Conservation (phyloP, 306 rosid species). For the Herpetospermum pedunculosum region DNA sequence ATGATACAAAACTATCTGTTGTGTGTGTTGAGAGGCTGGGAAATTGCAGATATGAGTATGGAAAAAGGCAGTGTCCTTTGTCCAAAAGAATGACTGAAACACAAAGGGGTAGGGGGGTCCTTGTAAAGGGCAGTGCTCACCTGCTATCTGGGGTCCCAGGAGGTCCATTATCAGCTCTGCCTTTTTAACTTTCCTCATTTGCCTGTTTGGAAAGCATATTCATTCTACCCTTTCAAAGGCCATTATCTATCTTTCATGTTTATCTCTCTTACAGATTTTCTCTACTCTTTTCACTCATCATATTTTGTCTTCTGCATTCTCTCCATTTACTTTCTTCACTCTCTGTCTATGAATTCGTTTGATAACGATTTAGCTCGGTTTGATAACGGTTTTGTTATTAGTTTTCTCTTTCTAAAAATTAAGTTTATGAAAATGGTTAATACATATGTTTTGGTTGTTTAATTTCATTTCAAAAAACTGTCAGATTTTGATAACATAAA, state of each 20-base stretch:
- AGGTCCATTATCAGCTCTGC: background rate
- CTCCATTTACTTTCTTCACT: background rate
- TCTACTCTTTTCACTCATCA: background rate
- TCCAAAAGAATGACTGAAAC: background rate
- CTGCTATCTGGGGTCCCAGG: background rate
- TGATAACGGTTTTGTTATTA: background rate
- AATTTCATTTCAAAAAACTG: background rate
- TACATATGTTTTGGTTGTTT: background rate
- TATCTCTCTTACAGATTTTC: background rate
- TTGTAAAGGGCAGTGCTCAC: background rate
- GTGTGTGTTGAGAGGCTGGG: background rate
- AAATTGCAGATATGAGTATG: background rate
- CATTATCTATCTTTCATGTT: background rate
- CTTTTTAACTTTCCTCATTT: background rate
- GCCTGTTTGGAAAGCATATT: background rate
- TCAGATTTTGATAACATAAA: background rate
- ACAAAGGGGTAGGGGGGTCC: background rate
- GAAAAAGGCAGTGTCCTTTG: slow-evolving; percentile 2
- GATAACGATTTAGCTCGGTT: background rate
- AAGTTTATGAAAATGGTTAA: background rate
- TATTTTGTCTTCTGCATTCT: background rate
- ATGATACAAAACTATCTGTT: background rate
- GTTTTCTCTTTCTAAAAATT: too few relatives aligned
- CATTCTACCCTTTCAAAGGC: background rate
- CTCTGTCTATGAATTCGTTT: background rate